Conservation (phyloP, 495 filamentous ascomycete species). For the Aspergillus biplanus region DNA sequence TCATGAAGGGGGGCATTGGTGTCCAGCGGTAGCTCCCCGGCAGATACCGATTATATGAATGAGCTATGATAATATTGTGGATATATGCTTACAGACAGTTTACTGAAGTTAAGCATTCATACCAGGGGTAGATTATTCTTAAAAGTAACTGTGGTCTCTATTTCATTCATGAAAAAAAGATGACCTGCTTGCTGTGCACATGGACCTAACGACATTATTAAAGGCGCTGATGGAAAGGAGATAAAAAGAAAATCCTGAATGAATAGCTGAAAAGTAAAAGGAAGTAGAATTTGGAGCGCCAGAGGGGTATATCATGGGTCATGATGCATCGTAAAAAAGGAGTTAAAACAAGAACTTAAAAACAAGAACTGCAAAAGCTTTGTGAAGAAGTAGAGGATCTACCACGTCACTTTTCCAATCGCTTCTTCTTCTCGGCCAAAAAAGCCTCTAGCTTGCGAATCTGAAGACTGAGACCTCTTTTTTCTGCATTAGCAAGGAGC, state of each 20-base stretch:
- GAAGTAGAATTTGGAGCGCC: not conserved
- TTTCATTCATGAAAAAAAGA: too few species aligned
- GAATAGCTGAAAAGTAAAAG: constrained; percentile 11
- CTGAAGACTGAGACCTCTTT: constrained; percentile 63
- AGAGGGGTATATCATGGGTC: constrained; percentile 17
- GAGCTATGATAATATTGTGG: too few species aligned
- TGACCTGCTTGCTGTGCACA: too few species aligned
- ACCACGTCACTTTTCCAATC: constrained; percentile 38
- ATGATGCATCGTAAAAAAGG: constrained; percentile 15
- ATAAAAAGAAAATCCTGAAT: constrained; percentile 1
- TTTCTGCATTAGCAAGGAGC: constrained; percentile 81
- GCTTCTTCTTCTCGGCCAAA: constrained; percentile 69
- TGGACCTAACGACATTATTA: too few species aligned
- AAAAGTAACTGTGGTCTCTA: too few species aligned
- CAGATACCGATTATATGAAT: too few species aligned
- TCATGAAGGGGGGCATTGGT: too few species aligned
- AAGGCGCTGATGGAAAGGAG: too few species aligned
- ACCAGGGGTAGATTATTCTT: too few species aligned
- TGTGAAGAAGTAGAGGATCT: not conserved
- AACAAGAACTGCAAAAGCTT: not conserved
- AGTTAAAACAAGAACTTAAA: constrained; percentile 2
- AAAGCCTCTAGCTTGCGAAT: constrained; percentile 67
- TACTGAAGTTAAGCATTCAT: too few species aligned
- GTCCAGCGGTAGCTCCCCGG: too few species aligned
- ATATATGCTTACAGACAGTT: too few species aligned